Percentiles rank a stretch among this genome's conserved stretches.
Evolutionary conservation across 176 grass and related monocot genomes (phyloP).

Genomic region (Thalia dealbata): DNA sequence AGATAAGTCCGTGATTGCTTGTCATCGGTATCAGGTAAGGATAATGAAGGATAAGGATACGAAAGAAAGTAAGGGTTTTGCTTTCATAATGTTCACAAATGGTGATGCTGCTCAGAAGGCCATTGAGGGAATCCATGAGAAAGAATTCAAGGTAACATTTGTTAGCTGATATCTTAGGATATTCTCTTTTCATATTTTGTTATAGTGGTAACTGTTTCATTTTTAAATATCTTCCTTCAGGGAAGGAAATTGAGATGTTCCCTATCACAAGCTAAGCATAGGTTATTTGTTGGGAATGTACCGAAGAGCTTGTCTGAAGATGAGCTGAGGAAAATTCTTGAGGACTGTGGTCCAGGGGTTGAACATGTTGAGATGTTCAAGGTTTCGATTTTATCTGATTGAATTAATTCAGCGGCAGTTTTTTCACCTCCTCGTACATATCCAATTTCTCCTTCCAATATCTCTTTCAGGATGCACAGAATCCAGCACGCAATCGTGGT

Average conservation of each 20-base stretch:
- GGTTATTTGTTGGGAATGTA: conserved; percentile 91
- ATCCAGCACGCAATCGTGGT: conserved; percentile 74
- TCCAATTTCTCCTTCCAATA: conserved; percentile 13
- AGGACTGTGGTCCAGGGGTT: conserved; percentile 70
- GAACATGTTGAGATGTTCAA: conserved; percentile 93
- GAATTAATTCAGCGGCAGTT: not conserved
- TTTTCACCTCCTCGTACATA: not conserved
- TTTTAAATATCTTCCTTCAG: conserved; percentile 27
- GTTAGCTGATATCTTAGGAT: not conserved
- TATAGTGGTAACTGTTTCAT: not conserved
- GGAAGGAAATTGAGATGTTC: conserved; percentile 90
- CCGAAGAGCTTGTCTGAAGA: conserved; percentile 90
- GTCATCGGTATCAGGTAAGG: conserved; percentile 52
- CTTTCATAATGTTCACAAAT: conserved; percentile 58
- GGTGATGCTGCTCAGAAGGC: conserved; percentile 55
- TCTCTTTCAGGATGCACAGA: conserved; percentile 67
- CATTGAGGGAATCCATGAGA: conserved; percentile 72
- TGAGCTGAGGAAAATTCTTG: conserved; percentile 66
- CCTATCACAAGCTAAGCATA: conserved; percentile 78
- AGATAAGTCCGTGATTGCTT: not conserved
- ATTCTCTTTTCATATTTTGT: not conserved
- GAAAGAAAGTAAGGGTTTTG: conserved; percentile 85
- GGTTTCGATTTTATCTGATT: conserved; percentile 22
- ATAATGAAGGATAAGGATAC: conserved; percentile 86
- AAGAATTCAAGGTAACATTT: conserved; percentile 72